Base-by-base conservation (phyloP, 2,329 filamentous ascomycete species). In the Ceratocystiopsis brevicomis region DNA sequence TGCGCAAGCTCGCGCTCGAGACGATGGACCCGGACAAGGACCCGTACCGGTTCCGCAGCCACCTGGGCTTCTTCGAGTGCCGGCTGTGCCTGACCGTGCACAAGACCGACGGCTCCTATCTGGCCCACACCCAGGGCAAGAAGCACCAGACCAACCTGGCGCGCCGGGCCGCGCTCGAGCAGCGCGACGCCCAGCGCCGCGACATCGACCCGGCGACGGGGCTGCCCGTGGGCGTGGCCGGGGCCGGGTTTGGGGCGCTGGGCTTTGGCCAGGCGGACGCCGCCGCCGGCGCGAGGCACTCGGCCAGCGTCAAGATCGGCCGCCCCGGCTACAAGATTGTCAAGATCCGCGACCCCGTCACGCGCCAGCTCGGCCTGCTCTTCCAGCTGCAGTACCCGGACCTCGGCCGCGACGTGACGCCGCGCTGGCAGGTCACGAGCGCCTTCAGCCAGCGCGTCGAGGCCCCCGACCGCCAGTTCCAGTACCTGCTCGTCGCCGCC, bases 1-100 rank as follows among this genome's bases (percentile, higher is more conserved):
- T 98, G 36, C 86, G 88, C 61, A 95, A 95, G 67, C 86, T 98
- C 57, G 90, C 90, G 46, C 83, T 98, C 57, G 90, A 98, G 66
- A 92, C 86, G 44, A 98, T 98, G 69, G 88, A 96, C 67, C 82
- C 96, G 49, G 90, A 96, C 65, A 96, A 95, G 66, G 90, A 98
- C 65, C 90, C 90, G 0, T 98, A 96, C 73, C 95, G 96, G 69
- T 98, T 98, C 78, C 93, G 93, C 62, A 98, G 98, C 69, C 88
- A 98, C 63, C 84, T 96, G 54, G 90, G 90, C 57, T 90, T 81
- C 56, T 98, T 95, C 63, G 90, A 98, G 63, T 98, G 90, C 61
- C 83, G 90, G 30, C 80, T 98, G 37, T 98, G 90, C 57, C 69
- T 98, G 21, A 98, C 90, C 0, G 88, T 96, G 5, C 90, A 98